phyloP scores from a whole-genome alignment of 768 basidiomycete genomes.

The Pisolithus orientalis region DNA sequence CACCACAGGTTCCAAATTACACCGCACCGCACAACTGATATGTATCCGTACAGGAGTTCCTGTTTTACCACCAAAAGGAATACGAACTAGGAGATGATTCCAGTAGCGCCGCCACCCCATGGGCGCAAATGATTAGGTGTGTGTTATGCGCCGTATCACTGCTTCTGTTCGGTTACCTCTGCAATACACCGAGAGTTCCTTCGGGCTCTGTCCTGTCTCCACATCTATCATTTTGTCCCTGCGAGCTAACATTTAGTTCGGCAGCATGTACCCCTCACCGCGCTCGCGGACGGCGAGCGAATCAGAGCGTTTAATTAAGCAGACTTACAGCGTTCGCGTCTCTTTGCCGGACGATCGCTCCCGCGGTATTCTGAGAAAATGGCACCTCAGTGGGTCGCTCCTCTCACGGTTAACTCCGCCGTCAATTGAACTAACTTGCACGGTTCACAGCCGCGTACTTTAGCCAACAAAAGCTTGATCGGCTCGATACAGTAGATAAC shows the following conservation, averaged over 20 bases:
- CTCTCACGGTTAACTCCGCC: slow-evolving; percentile 27
- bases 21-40: slow-evolving; percentile 6
- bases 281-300: slow-evolving; percentile 33
- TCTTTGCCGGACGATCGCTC: slow-evolving; percentile 38
- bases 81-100: slow-evolving; percentile 35
- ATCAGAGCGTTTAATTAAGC: slow-evolving; percentile 45
- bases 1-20: background rate
- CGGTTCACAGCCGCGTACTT: slow-evolving; percentile 68
- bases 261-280: slow-evolving; percentile 34
- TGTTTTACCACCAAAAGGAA: slow-evolving; percentile 51
- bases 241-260: slow-evolving; percentile 10
- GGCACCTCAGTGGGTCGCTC: slow-evolving; percentile 43
- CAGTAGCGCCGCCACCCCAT: slow-evolving; percentile 52
- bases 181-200: slow-evolving; percentile 2
- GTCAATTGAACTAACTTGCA: slow-evolving; percentile 7
- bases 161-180: slow-evolving; percentile 4
- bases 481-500: slow-evolving; percentile 64
- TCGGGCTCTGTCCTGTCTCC: background rate
- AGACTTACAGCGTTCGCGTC: slow-evolving; percentile 48
- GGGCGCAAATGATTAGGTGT: slow-evolving; percentile 71
- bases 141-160: slow-evolving; percentile 14
- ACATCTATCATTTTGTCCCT: slow-evolving; percentile 7
- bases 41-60: slow-evolving; percentile 36
- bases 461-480: slow-evolving; percentile 68
- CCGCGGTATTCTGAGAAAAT: slow-evolving; percentile 40